Evolutionary conservation across 148 eudicot genomes (phyloP).

Genomic region (Dianthus caryophyllus): DNA sequence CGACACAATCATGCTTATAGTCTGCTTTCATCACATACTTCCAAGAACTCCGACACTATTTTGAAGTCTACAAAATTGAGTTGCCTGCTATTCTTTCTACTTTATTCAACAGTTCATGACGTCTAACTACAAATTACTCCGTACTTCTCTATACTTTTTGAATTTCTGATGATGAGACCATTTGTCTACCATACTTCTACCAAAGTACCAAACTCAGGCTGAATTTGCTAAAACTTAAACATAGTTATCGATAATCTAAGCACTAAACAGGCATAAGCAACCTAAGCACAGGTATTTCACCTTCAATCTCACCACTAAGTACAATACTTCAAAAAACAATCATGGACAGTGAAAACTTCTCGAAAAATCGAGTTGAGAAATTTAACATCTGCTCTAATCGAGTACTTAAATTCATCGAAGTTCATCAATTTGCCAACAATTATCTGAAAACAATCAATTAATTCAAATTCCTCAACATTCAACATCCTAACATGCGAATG

Average conservation of each 20-base stretch:
- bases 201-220: background rate
- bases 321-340: conserved; percentile 5
- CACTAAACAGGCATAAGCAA: background rate
- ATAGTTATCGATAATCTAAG: background rate
- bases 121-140: background rate
- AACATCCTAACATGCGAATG: background rate
- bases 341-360: too few relatives aligned
- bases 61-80: background rate
- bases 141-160: background rate
- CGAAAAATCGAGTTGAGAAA: background rate
- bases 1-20: background rate
- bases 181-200: background rate
- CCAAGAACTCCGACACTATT: background rate
- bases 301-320: too few relatives aligned
- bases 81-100: background rate
- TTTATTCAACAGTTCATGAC: background rate
- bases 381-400: background rate
- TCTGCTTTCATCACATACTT: background rate
- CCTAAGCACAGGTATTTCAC: too few relatives aligned
- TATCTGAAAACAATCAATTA: background rate
- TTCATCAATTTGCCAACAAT: background rate
- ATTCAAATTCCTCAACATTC: background rate
- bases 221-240: background rate
- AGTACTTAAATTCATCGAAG: background rate
- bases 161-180: background rate